Percentiles rank a stretch among this genome's conserved stretches.
Conservation (phyloP, 2,329 filamentous ascomycete genomes). For the Anisogramma anomala region DNA sequence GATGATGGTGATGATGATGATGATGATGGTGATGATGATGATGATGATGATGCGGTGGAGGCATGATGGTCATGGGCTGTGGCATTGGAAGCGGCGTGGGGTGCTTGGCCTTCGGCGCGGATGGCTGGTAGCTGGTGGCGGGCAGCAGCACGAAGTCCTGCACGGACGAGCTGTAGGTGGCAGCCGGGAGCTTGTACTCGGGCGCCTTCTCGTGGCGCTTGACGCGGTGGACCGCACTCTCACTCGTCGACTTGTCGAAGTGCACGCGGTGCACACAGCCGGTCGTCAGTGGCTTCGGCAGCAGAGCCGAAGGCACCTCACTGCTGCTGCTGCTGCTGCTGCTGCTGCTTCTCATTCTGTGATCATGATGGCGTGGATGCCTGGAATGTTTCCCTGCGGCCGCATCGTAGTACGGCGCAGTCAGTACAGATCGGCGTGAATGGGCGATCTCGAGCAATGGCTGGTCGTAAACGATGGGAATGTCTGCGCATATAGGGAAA, state of each 20-base stretch:
- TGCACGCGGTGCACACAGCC: conserved; percentile 6
- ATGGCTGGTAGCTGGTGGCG: conserved; percentile 6
- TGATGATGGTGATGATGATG: conserved; percentile 6
- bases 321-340: neutral
- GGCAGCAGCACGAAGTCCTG: conserved; percentile 4
- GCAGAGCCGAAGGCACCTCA: conserved; percentile 1
- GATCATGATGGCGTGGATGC: conserved; percentile 5
- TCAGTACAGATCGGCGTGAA: conserved; percentile 12
- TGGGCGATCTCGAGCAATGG: conserved; percentile 15
- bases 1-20: conserved; percentile 5
- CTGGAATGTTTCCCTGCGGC: conserved; percentile 10
- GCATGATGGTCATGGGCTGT: conserved; percentile 10
- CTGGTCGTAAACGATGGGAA: conserved; percentile 12
- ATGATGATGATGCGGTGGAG: conserved; percentile 9
- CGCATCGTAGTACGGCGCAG: conserved; percentile 13
- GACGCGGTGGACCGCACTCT: conserved; percentile 5
- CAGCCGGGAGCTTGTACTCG: conserved; percentile 9
- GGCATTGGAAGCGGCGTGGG: conserved; percentile 9
- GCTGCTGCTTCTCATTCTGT: neutral
- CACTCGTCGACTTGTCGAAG: conserved; percentile 10
- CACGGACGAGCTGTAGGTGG: neutral
- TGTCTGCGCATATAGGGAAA: conserved; percentile 12
- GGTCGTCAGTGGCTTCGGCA: conserved; percentile 8
- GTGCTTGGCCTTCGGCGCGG: conserved; percentile 2
- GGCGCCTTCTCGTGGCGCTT: neutral